These are phyloP conservation scores for Akebia trifoliata DNA, from an alignment of 164 flowering plant genomes.

Conservation along the genomic window DNA sequence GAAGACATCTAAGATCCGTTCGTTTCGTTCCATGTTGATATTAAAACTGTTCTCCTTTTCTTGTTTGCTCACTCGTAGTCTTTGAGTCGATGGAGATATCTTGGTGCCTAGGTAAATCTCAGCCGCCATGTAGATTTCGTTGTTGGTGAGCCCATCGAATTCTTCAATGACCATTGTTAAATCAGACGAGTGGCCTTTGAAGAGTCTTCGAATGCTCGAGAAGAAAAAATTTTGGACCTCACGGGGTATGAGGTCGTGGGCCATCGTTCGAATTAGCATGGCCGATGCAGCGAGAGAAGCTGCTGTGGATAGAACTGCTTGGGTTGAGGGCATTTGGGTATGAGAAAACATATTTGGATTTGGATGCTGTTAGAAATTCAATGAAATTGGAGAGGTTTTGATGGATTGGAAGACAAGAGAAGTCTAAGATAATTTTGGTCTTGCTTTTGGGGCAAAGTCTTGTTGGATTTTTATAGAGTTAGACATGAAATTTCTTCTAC, in stretches of 20 bases:
- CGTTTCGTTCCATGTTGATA: constrained; percentile 10
- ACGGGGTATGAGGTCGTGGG: constrained; percentile 36
- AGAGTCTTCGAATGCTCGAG: constrained; percentile 19
- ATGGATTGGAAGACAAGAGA: too few species aligned
- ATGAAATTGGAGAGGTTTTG: too few species aligned
- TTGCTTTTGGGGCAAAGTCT: too few species aligned
- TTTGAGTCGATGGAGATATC: not conserved
- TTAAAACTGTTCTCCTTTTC: constrained; percentile 4
- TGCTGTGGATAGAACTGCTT: constrained; percentile 29
- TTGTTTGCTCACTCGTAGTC: constrained; percentile 9
- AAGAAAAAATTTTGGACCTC: constrained; percentile 23
- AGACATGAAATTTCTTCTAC: too few species aligned
- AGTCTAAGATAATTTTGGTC: too few species aligned
- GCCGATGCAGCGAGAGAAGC: constrained; percentile 46
- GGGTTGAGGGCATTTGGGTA: constrained; percentile 21
- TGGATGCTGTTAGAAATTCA: too few species aligned
- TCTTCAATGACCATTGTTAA: constrained; percentile 27
- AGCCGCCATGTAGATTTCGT: constrained; percentile 22
- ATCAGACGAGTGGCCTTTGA: constrained; percentile 29
- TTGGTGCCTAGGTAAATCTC: constrained; percentile 18
- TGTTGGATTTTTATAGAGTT: too few species aligned
- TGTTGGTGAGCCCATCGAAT: constrained; percentile 13
- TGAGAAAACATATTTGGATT: constrained; percentile 5
- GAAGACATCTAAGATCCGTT: constrained; percentile 17
- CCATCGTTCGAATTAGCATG: constrained; percentile 33